Base-by-base conservation (phyloP, 768 basidiomycete genomes). In the Boletus subparvulus region DNA sequence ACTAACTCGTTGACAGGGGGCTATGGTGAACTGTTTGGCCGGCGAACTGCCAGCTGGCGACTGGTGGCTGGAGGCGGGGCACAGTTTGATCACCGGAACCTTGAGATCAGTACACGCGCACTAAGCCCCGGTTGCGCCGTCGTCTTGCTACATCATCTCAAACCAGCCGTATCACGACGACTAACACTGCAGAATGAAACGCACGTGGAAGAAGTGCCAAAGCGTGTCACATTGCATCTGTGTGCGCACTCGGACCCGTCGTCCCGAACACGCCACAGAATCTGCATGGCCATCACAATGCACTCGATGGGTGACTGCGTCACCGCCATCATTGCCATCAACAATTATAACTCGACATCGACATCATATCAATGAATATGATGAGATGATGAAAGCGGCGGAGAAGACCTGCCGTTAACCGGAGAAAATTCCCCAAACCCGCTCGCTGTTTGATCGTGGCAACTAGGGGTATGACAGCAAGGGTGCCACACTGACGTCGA, bases 311-410 rank as follows among this genome's bases (percentile, higher is more conserved):
- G 37, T 52, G 8, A 41, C 54, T 21, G 21, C 21, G 21, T 21
- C 21, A 21, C 21, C 21, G 21, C 3, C 46, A 63, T 54, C 63
- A 61, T 28, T 16, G 50, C 48, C 54, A 45, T 40, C 46, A 50
- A 55, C 39, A 14, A 41, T 45, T 40, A 56, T 64, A 35, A 28
- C 21, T 55, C 28, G 37, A 42, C 47, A 32, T 62, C 50, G 45
- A 49, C 59, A 65, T 63, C 54, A 64, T 11, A 56, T 63, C 51
- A 63, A 50, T 43, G n/a, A 2, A 19, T 14, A 36, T 26, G 17
- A 50, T 47, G 8, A 52, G 36, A 40, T 43, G 35, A 56, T 48
- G 17, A 35, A 39, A 52, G 26, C 40, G 26, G 11, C 36, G 37
- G 24, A 19, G 32, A 35, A 17, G 17, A 52, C 43, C 46, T 37